Evolutionary conservation across 1,284 basidiomycete genomes (phyloP).

Genomic region (Papiliotrema fonsecae): DNA sequence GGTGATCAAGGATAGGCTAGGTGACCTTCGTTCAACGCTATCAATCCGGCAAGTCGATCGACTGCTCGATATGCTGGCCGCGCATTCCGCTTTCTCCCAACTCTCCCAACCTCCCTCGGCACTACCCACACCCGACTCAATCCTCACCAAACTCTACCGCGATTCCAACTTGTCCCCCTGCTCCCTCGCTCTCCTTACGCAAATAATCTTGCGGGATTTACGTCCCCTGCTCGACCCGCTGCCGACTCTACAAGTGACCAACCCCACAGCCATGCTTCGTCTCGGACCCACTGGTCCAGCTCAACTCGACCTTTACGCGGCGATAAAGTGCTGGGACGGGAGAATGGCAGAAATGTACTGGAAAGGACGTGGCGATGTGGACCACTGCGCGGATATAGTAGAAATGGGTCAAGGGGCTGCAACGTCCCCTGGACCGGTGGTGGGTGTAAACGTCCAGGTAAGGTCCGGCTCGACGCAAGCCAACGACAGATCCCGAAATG

Average conservation of each 20-base stretch:
- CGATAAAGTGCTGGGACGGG: conserved; percentile 68
- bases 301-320: conserved; percentile 58
- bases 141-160: conserved; percentile 22
- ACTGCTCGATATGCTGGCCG: conserved; percentile 67
- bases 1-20: conserved; percentile 46
- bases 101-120: conserved; percentile 21
- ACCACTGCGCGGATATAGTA: conserved; percentile 56
- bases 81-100: conserved; percentile 60
- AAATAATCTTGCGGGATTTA: conserved; percentile 79
- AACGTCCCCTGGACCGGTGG: conserved; percentile 36
- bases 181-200: conserved; percentile 64
- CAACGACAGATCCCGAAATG: conserved; percentile 69
- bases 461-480: conserved; percentile 3
- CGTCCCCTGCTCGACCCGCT: conserved; percentile 69
- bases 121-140: not conserved
- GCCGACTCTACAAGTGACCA: conserved; percentile 35
- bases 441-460: conserved; percentile 59
- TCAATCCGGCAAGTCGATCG: conserved; percentile 53
- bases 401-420: conserved; percentile 41
- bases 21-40: conserved; percentile 18
- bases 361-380: conserved; percentile 55
- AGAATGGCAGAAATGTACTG: conserved; percentile 58
- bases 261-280: conserved; percentile 30
- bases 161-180: conserved; percentile 51
- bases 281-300: conserved; percentile 43